Evolutionary conservation across 345 rosid species (phyloP).

Genomic region (Eucalyptus albens): DNA sequence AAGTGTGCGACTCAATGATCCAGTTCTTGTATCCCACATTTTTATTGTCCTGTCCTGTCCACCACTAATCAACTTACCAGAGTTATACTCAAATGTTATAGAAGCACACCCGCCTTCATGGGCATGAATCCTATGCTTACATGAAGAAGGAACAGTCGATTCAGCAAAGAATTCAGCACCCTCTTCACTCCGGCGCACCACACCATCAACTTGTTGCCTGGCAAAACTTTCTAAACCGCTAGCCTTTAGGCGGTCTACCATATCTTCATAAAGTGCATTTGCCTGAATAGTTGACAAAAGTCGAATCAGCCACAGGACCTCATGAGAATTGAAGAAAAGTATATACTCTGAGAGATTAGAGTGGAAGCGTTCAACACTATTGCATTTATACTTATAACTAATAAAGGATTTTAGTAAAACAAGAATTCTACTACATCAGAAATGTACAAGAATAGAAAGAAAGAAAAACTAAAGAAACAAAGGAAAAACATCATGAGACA

Average conservation of each 20-base stretch:
- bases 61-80: slow-evolving; percentile 67
- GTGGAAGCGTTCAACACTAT: not conserved
- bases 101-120: slow-evolving; percentile 96
- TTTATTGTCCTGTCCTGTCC: slow-evolving; percentile 83
- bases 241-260: slow-evolving; percentile 76
- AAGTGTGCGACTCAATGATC: slow-evolving; percentile 50
- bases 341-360: not conserved
- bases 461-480: not conserved
- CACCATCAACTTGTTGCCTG: slow-evolving; percentile 88
- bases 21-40: slow-evolving; percentile 83
- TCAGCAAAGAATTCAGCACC: slow-evolving; percentile 83
- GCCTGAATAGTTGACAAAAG: slow-evolving; percentile 25
- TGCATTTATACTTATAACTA: not conserved
- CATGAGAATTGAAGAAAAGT: not conserved
- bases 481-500: not conserved
- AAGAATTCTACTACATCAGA: not conserved
- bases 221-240: slow-evolving; percentile 88
- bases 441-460: not conserved
- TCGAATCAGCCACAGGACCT: not conserved
- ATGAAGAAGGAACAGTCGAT: slow-evolving; percentile 56
- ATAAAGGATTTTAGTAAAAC: not conserved
- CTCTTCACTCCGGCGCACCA: slow-evolving; percentile 82
- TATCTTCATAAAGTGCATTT: slow-evolving; percentile 84
- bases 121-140: slow-evolving; percentile 70
- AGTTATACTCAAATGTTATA: slow-evolving; percentile 64